Conservation (phyloP, 495 filamentous ascomycete species). For the Podospora sp. region DNA sequence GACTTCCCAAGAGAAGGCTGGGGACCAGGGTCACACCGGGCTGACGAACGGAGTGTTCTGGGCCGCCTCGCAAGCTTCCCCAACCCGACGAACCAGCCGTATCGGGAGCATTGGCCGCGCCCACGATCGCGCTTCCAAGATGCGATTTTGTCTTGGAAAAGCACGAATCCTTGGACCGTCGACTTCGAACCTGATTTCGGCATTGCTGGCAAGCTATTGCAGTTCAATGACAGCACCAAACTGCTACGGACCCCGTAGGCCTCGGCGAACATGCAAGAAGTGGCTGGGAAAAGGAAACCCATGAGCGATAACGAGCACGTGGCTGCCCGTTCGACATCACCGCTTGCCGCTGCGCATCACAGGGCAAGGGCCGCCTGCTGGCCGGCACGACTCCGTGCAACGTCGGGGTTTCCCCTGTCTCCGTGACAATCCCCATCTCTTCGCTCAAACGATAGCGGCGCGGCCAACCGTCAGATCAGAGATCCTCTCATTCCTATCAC, state of each 20-base stretch:
- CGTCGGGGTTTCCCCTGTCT: background rate
- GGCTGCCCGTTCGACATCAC: background rate
- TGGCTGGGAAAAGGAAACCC: background rate
- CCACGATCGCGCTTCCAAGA: constrained; percentile 1
- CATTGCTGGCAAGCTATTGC: background rate
- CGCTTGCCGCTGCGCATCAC: too few species aligned
- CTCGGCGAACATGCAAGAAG: background rate
- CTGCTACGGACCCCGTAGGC: background rate
- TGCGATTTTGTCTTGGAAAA: background rate
- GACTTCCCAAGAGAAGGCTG: constrained; percentile 1
- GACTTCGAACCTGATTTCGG: background rate
- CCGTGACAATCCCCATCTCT: background rate
- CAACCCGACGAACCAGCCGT: background rate
- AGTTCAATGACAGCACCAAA: background rate
- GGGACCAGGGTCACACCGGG: background rate
- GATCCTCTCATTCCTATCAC: background rate
- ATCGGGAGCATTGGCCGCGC: constrained; percentile 1
- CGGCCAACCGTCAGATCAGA: background rate
- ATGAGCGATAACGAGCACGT: background rate
- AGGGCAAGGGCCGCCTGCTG: too few species aligned
- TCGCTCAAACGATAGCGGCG: background rate
- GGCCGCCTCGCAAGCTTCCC: background rate
- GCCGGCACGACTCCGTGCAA: too few species aligned
- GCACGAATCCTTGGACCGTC: background rate
- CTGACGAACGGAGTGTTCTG: background rate